phyloP scores from a whole-genome alignment of 106 monocot genomes.

The Iris macrosiphon region DNA sequence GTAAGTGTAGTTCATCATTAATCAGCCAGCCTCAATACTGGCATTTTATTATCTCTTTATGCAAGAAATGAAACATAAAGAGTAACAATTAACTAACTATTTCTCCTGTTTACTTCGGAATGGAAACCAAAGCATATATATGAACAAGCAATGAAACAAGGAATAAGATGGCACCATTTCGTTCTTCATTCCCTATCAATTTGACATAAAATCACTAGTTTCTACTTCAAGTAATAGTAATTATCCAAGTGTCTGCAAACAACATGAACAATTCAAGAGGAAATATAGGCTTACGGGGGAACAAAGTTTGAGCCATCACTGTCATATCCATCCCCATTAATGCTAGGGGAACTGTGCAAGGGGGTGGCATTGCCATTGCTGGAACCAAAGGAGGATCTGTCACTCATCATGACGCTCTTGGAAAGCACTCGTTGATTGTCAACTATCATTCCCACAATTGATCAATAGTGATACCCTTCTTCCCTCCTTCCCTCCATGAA shows the following conservation, averaged over 20 bases:
- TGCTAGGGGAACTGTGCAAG: conserved; percentile 28
- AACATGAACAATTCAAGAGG: neutral
- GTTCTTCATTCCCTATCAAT: neutral
- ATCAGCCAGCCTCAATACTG: too few species aligned
- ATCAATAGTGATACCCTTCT: neutral
- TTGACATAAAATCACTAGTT: neutral
- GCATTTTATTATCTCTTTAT: too few species aligned
- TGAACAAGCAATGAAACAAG: neutral
- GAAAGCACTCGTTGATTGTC: conserved; percentile 23
- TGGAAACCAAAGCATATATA: neutral
- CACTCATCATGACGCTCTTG: conserved; percentile 30
- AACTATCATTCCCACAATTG: conserved; percentile 17
- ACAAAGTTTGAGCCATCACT: conserved; percentile 79
- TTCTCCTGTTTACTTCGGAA: too few species aligned
- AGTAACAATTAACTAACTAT: too few species aligned
- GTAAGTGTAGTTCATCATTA: too few species aligned
- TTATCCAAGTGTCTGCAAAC: neutral
- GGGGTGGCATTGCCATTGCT: conserved; percentile 61
- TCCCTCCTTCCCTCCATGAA: neutral
- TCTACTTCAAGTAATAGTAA: neutral
- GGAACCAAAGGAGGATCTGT: conserved; percentile 40
- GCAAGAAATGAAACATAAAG: too few species aligned
- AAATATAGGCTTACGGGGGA: conserved; percentile 61
- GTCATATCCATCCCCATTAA: conserved; percentile 77
- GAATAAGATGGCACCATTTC: neutral